Evolutionary conservation across 2,329 filamentous ascomycete species (phyloP), one percentile per base, ranked within the genome.

Genomic region (Cordyceps tenuipes): DNA sequence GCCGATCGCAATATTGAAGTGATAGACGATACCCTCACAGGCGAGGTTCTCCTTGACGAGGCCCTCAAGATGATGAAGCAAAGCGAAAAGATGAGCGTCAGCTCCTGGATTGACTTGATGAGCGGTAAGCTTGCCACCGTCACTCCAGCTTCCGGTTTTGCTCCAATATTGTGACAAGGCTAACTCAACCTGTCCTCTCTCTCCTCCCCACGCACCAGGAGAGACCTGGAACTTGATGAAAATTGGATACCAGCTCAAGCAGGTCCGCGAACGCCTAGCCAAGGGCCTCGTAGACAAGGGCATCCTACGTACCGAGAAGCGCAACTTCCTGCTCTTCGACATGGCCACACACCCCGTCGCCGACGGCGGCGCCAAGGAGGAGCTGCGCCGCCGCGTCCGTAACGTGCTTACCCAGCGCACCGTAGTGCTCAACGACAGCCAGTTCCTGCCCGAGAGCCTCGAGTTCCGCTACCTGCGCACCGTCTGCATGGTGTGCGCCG

Each of bases 211-310:
- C 57, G 29, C 62, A 26, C 29, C 71, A 97, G 93, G 94, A 73
- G 94, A 99, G 77, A 99, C 94, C 59, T 99, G 94, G 94, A 99
- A 99, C 73, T 79, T 99, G 65, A 97, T 99, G 94, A 99, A 99
- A 81, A 99, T 99, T 69, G 94, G 94, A 73, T 99, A 99, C 76
- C 94, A 99, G 79, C 83, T 99, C 68, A 99, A 99, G 79, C 94
- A 99, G 82, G 94, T 99, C 62, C 91, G 94, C 72, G 94, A 99
- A 79, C 90, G 94, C 61, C 83, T 99, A 61, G 93, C 92, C 70
- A 99, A 99, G 77, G 94, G 94, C 39, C 85, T 99, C 50, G 94
- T 99, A 65, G 94, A 99, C 79, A 99, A 99, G 79, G 94, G 94
- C 70, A 96, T 99, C 72, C 84, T 99, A 61, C 90, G 94, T 68